These are phyloP conservation scores for Rhododendron henanense DNA, from an alignment of 148 eudicot species.

Conservation along the genomic window DNA sequence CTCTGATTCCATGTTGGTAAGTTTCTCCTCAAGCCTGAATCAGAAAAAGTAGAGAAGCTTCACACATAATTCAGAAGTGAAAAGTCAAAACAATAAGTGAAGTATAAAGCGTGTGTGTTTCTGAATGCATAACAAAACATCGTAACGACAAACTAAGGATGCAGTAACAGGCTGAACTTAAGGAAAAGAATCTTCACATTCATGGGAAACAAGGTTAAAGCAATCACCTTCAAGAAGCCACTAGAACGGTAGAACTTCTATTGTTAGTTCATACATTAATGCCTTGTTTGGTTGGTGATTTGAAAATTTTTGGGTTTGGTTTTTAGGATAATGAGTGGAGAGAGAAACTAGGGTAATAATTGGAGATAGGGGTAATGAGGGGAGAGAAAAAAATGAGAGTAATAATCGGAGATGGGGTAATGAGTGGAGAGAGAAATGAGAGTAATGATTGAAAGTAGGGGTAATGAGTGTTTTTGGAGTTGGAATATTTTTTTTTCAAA, in stretches of 20 bases:
- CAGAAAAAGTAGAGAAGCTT: slow-evolving; percentile 1
- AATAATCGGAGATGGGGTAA: no score
- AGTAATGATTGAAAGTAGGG: no score
- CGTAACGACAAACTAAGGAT: neutral
- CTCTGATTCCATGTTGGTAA: slow-evolving; percentile 78
- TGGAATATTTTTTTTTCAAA: no score
- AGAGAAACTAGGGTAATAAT: no score
- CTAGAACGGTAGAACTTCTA: neutral
- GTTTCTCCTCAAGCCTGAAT: slow-evolving; percentile 86
- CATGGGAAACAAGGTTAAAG: neutral
- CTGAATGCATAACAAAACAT: neutral
- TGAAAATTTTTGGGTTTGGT: no score
- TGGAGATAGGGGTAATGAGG: no score
- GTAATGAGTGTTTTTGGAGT: no score
- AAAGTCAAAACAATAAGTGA: neutral
- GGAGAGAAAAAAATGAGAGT: no score
- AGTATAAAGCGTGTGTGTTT: neutral
- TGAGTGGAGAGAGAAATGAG: no score
- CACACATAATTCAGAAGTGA: neutral
- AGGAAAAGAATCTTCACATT: neutral
- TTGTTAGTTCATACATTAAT: neutral
- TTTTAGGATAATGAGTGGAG: no score
- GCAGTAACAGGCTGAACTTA: neutral
- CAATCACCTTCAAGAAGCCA: neutral
- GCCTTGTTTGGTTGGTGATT: no score